Evolutionary conservation across 352 stramenopile species (phyloP), one percentile per base, ranked within the genome.

Genomic region (Globisporangium barbulae): DNA sequence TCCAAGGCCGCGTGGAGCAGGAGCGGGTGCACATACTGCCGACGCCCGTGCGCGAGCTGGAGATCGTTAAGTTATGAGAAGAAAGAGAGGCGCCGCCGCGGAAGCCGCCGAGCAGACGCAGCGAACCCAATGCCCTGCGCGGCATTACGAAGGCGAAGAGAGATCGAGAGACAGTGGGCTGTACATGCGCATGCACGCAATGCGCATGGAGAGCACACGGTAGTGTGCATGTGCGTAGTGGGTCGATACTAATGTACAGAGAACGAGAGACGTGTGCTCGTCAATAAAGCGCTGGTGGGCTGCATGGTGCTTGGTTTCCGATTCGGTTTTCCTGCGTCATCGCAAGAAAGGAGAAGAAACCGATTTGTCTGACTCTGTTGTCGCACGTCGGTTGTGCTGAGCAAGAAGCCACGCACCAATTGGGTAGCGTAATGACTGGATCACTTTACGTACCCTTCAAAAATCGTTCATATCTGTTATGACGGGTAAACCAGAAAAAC

Each of bases 31-130:
- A 48, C 33, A 59, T 79, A 53, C 22, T 73, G 39, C n/a, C 67
- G 1, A 22, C 30, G 10, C 63, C 71, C 0, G 50, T 57, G 33
- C 72, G 74, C 44, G 78, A 82, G 53, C 67, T 73, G 63, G 76
- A 81, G 45, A 73, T 84, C 54, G 72, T 82, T 25, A 64, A 65
- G 21, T 61, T 84, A 65, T 84, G 76, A 57, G 44, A 41, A 42
- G 13, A n/a, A 35, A 19, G 25, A 19, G 48, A 50, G 0, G 44
- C 44, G 12, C 44, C 15, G 10, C 47, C 47, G 47, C 12, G 47
- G 22, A 33, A 35, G 25, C 37, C 37, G 37, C 4, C 10, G 9
- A 52, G 45, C 45, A 19, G 37, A 44, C 37, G 37, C 37, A 35
- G 22, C 8, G 47, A n/a, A 21, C 5, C 44, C 15, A 53, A 17